Evolutionary conservation across 306 rosid genomes (phyloP).

Genomic region (Lablab purpureus): DNA sequence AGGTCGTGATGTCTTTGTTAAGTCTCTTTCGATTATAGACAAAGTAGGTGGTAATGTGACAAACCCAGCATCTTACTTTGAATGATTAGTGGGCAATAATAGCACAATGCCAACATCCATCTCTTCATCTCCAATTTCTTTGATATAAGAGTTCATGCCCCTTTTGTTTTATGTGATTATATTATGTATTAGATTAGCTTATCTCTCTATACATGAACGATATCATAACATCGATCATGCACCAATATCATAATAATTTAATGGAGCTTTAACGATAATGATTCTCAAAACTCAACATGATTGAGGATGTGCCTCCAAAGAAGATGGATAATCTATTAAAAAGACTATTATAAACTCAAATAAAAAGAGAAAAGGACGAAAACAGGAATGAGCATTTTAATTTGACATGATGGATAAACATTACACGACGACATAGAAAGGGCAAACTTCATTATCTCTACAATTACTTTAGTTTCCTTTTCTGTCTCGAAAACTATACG

Average conservation of each 20-base stretch:
- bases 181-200: neutral
- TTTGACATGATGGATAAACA: conserved; percentile 22
- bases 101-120: conserved; percentile 45
- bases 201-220: neutral
- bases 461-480: neutral
- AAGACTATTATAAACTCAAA: neutral
- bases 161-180: conserved; percentile 28
- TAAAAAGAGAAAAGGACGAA: conserved; percentile 28
- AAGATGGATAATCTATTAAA: conserved; percentile 13
- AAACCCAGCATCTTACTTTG: conserved; percentile 53
- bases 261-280: conserved; percentile 38
- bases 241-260: conserved; percentile 33
- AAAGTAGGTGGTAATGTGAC: conserved; percentile 51
- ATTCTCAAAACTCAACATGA: conserved; percentile 40
- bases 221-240: conserved; percentile 35
- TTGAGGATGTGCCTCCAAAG: conserved; percentile 15
- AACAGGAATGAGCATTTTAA: neutral
- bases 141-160: conserved; percentile 37
- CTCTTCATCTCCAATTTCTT: conserved; percentile 44
- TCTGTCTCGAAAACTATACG: neutral
- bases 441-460: neutral
- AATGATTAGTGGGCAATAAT: conserved; percentile 52
- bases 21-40: conserved; percentile 52
- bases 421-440: neutral
- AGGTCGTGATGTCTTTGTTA: conserved; percentile 39